Evolutionary conservation across 495 filamentous ascomycete genomes (phyloP), one percentile per base, ranked within the genome.

Genomic region (Clavariopsis aquatica): DNA sequence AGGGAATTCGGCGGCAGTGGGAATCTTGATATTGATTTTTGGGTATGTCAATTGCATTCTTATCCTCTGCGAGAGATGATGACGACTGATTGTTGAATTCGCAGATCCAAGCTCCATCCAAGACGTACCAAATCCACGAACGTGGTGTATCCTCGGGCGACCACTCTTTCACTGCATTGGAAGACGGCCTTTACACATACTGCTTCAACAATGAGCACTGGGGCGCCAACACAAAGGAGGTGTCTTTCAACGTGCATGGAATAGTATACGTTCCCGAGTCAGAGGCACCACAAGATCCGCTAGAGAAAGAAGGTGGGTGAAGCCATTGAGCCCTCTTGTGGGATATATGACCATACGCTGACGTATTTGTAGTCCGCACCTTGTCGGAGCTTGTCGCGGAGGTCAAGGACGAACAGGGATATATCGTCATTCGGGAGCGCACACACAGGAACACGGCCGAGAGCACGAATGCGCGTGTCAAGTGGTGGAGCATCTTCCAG

Each of bases 401-500:
- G 78, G 93, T 96, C 70, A 94, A 93, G 78, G 94, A 98, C 76
- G 94, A 98, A 78, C 94, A 98, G 78, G 86, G 89, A 62, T 98
- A 98, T 78, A 98, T 98, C 68, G 90, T 98, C 41, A 81, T 97
- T 52, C 87, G 94, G 64, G 94, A 98, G 79, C 84, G 95, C 65
- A 93, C 91, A 59, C 94, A 98, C 83, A 85, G 94, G 69, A 98
- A 98, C 79, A 98, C 94, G 4, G 94, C 94, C 52, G 94, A 98
- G 82, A 96, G 92, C 84, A 98, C 94, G 60, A 98, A 98, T 77
- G 85, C 86, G 64, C 81, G 94, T 57, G 94, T 98, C 63, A 98
- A 98, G 79, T 98, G 94, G 94, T 98, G 95, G 95, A 97, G 93
- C 75, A 84, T 98, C 64, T 98, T 98, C 78, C 92, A 98, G 77